Base-by-base conservation (phyloP, 768 basidiomycete species). In the Pulveroboletus sp. region DNA sequence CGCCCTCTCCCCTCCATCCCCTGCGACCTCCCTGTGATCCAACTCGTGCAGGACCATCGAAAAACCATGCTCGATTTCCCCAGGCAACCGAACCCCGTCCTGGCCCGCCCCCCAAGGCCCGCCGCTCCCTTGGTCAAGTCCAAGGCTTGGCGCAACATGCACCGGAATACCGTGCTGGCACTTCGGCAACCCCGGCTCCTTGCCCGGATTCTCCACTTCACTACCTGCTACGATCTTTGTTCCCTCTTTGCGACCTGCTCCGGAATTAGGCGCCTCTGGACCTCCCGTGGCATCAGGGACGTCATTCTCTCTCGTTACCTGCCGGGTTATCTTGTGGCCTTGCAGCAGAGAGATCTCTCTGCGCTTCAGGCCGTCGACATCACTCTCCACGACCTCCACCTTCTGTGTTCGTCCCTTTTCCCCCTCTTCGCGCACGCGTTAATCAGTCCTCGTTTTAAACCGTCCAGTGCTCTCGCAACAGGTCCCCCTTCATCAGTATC, bases 401-500 rank as follows among this genome's bases (percentile, higher is more conserved):
- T 84, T 18, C 76, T 89, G 46, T 61, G 88, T 90, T 70, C 65
- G 86, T 77, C 40, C 36, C 31, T 42, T 51, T 42, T 56, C 50
- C 47, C 36, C 41, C 59, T 42, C 32, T 46, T 26, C 49, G 38
- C 36, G 36, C 32, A 15, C 44, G 24, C 17, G 41, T 51, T 54
- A 48, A 52, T 51, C 46, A 39, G 33, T 36, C 30, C 28, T 35
- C 27, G n/a, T 32, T 42, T 47, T 38, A 14, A 26, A 36, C 31
- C 41, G 38, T 36, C 43, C 56, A 89, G 87, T 85, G 55, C 69
- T 82, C 43, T 88, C 88, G 0, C 83, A 85, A 58, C 71, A 71
- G 9, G 68, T 83, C 9, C 78, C 81, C 0, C 73, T 89, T 21
- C 85, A 88, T 56, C 74, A 73, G 31, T 91, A 90, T 57, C 87